phyloP scores from a whole-genome alignment of 2,329 filamentous ascomycete species.

The Phyllosticta citribraziliensis region DNA sequence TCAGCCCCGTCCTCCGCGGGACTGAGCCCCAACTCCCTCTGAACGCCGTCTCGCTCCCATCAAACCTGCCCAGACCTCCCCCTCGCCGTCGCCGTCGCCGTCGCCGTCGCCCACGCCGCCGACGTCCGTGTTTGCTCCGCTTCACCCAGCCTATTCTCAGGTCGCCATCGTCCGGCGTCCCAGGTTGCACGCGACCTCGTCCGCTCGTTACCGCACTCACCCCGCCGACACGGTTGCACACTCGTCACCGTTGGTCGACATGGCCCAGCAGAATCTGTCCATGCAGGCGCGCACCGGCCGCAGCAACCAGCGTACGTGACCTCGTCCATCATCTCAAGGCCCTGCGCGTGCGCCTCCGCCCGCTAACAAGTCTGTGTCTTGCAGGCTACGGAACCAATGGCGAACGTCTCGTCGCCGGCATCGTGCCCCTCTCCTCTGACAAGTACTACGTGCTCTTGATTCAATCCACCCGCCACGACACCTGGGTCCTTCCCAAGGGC shows the following conservation, averaged over 20 bases:
- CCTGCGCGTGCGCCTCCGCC: background rate
- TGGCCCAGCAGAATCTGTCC: slow-evolving; percentile 38
- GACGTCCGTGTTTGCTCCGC: slow-evolving; percentile 11
- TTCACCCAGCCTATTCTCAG: slow-evolving; percentile 4
- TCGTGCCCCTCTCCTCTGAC: slow-evolving; percentile 81
- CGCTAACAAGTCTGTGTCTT: slow-evolving; percentile 12
- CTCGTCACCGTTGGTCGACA: slow-evolving; percentile 15
- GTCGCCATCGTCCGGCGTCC: background rate
- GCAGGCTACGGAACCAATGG: slow-evolving; percentile 85
- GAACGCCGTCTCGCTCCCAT: background rate
- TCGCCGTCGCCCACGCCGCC: slow-evolving; percentile 8
- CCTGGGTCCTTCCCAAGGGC: slow-evolving; percentile 95
- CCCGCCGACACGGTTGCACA: background rate
- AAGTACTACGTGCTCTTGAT: slow-evolving; percentile 86
- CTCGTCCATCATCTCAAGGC: slow-evolving; percentile 14
- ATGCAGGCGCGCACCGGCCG: slow-evolving; percentile 64
- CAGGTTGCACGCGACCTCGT: slow-evolving; percentile 11
- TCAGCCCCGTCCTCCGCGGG: slow-evolving; percentile 42
- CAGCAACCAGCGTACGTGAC: slow-evolving; percentile 68
- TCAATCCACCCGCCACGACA: slow-evolving; percentile 80
- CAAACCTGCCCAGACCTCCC: slow-evolving; percentile 20
- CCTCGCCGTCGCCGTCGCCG: slow-evolving; percentile 10
- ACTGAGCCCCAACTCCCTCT: slow-evolving; percentile 28
- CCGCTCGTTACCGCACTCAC: slow-evolving; percentile 13
- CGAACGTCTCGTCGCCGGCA: slow-evolving; percentile 88